These are phyloP conservation scores for Flueggea neowawraea DNA, from an alignment of 441 rosid species.

Conservation along the genomic window DNA sequence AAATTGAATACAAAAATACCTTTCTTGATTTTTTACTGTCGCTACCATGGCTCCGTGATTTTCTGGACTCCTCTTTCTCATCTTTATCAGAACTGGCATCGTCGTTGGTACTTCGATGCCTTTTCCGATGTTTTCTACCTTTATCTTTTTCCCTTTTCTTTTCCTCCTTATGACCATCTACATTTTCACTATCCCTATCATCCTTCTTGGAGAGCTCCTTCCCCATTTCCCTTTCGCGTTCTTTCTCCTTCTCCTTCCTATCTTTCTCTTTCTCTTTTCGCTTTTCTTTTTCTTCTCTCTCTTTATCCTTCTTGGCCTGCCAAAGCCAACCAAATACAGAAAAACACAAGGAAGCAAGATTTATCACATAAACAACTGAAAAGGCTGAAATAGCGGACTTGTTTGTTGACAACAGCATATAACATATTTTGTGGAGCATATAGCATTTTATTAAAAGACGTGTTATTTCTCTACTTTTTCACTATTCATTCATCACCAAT, in stretches of 20 bases:
- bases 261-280: slow-evolving; percentile 47
- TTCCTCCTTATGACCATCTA: slow-evolving; percentile 70
- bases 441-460: too few relatives aligned
- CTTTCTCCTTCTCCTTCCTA: slow-evolving; percentile 60
- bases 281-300: slow-evolving; percentile 55
- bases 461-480: too few relatives aligned
- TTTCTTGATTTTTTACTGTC: slow-evolving; percentile 93
- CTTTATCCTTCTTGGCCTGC: slow-evolving; percentile 51
- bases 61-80: slow-evolving; percentile 76
- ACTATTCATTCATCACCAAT: too few relatives aligned
- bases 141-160: slow-evolving; percentile 74
- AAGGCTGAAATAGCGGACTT: too few relatives aligned
- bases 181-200: slow-evolving; percentile 82
- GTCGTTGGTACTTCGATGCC: slow-evolving; percentile 70
- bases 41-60: slow-evolving; percentile 75
- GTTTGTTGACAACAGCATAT: too few relatives aligned
- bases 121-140: slow-evolving; percentile 85
- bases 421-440: too few relatives aligned
- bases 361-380: too few relatives aligned
- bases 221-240: slow-evolving; percentile 63
- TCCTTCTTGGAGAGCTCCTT: slow-evolving; percentile 73
- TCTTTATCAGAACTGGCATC: slow-evolving; percentile 85
- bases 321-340: slow-evolving; percentile 4
- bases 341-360: background rate
- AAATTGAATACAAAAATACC: slow-evolving; percentile 28